phyloP scores from a whole-genome alignment of 805 yeast species.

The Starmera caribaea region DNA sequence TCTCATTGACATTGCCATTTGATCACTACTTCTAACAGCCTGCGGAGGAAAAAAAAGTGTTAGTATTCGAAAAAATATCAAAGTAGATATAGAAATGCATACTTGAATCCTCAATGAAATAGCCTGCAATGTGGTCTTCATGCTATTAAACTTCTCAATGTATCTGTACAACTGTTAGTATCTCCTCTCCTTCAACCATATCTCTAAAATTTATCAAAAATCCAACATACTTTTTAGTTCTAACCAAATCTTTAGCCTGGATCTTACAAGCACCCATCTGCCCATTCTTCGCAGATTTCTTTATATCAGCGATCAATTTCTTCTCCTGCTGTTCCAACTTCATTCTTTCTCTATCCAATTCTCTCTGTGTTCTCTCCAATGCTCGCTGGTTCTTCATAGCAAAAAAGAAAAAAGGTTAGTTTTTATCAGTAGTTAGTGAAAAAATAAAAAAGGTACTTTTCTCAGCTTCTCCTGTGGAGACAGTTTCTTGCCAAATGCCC shows the following conservation, averaged over 20 bases:
- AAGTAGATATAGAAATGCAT: too few species aligned
- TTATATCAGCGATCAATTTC: conserved; percentile 75
- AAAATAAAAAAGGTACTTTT: conserved; percentile 30
- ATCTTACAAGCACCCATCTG: conserved; percentile 85
- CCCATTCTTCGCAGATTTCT: conserved; percentile 83
- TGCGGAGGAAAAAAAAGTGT: too few species aligned
- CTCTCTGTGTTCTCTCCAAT: conserved; percentile 88
- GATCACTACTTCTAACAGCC: conserved; percentile 84
- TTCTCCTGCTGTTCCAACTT: conserved; percentile 90
- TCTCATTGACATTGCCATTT: conserved; percentile 90
- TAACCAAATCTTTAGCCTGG: conserved; percentile 89
- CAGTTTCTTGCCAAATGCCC: conserved; percentile 90
- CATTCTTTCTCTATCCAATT: conserved; percentile 75
- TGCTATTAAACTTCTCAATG: conserved; percentile 79
- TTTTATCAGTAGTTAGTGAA: not conserved
- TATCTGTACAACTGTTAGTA: conserved; percentile 20
- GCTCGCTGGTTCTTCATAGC: conserved; percentile 73
- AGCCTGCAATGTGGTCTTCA: conserved; percentile 95
- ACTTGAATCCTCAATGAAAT: conserved; percentile 77
- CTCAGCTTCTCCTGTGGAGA: conserved; percentile 94
- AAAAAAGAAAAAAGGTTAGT: not conserved
- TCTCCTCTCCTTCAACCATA: too few species aligned
- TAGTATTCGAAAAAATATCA: too few species aligned
- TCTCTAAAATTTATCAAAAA: conserved; percentile 17
- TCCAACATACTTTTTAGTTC: conserved; percentile 47